phyloP scores from a whole-genome alignment of 768 basidiomycete genomes.

The Royoungia palumana region DNA sequence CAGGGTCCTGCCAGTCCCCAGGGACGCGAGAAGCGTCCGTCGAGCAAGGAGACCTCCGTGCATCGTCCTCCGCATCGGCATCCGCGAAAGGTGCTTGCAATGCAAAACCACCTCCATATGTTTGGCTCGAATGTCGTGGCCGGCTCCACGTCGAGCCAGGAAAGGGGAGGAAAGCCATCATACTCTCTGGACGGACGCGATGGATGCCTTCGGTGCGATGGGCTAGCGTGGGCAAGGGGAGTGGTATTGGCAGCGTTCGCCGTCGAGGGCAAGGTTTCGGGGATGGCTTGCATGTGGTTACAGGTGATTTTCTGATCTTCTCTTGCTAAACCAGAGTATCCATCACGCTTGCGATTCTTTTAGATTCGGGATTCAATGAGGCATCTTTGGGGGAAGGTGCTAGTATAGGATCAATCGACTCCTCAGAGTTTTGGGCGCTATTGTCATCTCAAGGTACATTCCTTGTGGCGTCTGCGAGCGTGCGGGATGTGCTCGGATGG shows the following conservation, averaged over 20 bases:
- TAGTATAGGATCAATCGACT: background rate
- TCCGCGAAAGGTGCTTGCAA: slow-evolving; percentile 1
- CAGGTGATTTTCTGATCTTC: slow-evolving; percentile 23
- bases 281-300: background rate
- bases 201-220: slow-evolving; percentile 63
- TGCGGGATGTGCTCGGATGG: slow-evolving; percentile 68
- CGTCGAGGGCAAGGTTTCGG: background rate
- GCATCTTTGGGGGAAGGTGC: background rate
- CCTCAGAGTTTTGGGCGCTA: slow-evolving; percentile 52
- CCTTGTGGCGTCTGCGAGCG: slow-evolving; percentile 47
- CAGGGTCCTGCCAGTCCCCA: background rate
- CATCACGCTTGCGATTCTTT: background rate
- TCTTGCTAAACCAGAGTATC: background rate
- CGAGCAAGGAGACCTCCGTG: background rate
- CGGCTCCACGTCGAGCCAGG: slow-evolving; percentile 88
- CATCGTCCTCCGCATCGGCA: slow-evolving; percentile 1
- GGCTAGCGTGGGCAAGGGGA: slow-evolving; percentile 51
- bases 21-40: background rate
- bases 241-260: slow-evolving; percentile 28
- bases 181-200: slow-evolving; percentile 77
- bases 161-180: slow-evolving; percentile 91
- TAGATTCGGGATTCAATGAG: slow-evolving; percentile 7
- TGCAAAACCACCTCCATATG: slow-evolving; percentile 41
- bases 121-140: slow-evolving; percentile 93
- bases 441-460: slow-evolving; percentile 46